phyloP scores from a whole-genome alignment of 139 green algal genomes.

The Tetraselmis striata region DNA sequence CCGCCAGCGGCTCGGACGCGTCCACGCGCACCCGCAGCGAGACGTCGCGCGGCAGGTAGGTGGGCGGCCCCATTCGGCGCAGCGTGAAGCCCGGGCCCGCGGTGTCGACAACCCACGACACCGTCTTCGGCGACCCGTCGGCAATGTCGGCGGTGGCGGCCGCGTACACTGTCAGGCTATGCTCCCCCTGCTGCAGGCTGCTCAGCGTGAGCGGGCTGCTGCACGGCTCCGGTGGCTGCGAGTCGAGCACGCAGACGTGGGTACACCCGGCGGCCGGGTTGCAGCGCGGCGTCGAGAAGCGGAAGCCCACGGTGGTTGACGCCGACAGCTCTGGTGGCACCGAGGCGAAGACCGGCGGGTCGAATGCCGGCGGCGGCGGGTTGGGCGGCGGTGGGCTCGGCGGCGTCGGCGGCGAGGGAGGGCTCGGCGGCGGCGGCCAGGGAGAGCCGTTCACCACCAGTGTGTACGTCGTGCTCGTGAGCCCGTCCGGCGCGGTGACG shows the following conservation, averaged over 20 bases:
- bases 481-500: background rate
- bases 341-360: background rate
- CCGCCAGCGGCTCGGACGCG: background rate
- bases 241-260: background rate
- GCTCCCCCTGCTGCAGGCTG: background rate
- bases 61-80: background rate
- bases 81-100: background rate
- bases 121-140: background rate
- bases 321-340: background rate
- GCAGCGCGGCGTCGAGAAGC: background rate
- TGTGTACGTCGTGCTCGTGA: background rate
- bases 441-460: background rate
- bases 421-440: too few species aligned
- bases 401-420: too few species aligned
- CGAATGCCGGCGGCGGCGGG: background rate
- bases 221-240: background rate
- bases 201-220: background rate
- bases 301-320: background rate
- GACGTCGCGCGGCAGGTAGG: background rate
- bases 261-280: background rate
- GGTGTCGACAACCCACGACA: background rate
- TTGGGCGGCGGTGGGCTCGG: too few species aligned
- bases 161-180: background rate
- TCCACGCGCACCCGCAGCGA: background rate
- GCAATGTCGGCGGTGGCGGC: background rate